phyloP scores from a whole-genome alignment of 179 eudicot genomes.

The Monotropa hypopitys region DNA sequence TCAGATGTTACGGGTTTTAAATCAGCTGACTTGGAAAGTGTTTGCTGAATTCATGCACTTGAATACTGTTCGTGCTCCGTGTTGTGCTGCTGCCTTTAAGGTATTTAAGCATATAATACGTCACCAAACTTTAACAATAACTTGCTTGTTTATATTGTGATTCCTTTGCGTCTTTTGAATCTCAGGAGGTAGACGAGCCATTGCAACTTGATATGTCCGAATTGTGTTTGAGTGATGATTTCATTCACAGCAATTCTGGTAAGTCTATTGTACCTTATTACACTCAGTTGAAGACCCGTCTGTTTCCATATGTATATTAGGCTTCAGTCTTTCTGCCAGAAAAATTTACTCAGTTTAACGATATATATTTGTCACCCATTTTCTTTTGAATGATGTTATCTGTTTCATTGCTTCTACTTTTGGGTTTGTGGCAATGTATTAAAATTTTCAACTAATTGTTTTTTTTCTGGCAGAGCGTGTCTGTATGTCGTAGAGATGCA shows the following conservation, averaged over 20 bases:
- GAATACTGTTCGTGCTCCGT: slow-evolving; percentile 73
- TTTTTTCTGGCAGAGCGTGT: neutral
- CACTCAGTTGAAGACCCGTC: neutral
- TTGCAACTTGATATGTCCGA: slow-evolving; percentile 69
- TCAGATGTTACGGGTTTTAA: slow-evolving; percentile 80
- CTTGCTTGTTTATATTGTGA: neutral
- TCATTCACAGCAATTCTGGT: slow-evolving; percentile 47
- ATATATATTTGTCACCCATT: neutral
- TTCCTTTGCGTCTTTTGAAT: neutral
- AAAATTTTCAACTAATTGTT: neutral
- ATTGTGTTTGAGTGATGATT: slow-evolving; percentile 48
- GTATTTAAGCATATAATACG: slow-evolving; percentile 24
- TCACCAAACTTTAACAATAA: neutral
- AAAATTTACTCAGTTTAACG: neutral
- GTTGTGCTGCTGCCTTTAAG: slow-evolving; percentile 83
- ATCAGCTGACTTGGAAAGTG: slow-evolving; percentile 91
- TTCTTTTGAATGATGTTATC: neutral
- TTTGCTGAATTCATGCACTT: slow-evolving; percentile 86
- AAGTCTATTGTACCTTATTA: slow-evolving; percentile 11
- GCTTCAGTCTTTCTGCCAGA: neutral
- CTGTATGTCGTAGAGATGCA: neutral
- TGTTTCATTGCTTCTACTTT: neutral
- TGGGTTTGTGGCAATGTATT: neutral
- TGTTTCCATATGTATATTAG: neutral
- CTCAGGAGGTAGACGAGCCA: slow-evolving; percentile 92